Conservation (phyloP, 2,329 filamentous ascomycete species). For the Pseudogymnoascus sp. region DNA sequence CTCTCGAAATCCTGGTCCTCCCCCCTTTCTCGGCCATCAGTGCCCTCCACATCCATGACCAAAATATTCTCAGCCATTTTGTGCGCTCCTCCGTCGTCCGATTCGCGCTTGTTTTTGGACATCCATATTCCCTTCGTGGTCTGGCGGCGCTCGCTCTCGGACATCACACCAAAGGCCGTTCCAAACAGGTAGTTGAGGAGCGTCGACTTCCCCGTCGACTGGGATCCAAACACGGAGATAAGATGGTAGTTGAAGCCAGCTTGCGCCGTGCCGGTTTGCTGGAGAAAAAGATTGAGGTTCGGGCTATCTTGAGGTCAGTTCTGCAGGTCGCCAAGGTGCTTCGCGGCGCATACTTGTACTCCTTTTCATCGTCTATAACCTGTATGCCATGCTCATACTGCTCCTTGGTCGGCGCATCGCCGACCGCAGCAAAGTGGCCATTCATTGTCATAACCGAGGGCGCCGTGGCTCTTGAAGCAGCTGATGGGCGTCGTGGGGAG, state of each 20-base stretch:
- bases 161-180: slow-evolving; percentile 96
- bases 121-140: slow-evolving; percentile 99
- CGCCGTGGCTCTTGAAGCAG: slow-evolving; percentile 26
- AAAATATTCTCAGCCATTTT: slow-evolving; percentile 95
- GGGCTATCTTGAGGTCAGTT: slow-evolving; percentile 42
- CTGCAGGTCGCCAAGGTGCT: slow-evolving; percentile 7
- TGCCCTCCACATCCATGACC: slow-evolving; percentile 98
- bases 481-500: slow-evolving; percentile 21
- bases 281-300: slow-evolving; percentile 74
- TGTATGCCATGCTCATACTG: slow-evolving; percentile 91
- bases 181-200: slow-evolving; percentile 93
- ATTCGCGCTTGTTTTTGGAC: slow-evolving; percentile 79
- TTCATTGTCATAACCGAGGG: slow-evolving; percentile 51
- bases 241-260: slow-evolving; percentile 98
- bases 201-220: slow-evolving; percentile 97
- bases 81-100: slow-evolving; percentile 40
- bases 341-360: slow-evolving; percentile 70
- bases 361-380: slow-evolving; percentile 91
- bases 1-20: slow-evolving; percentile 99
- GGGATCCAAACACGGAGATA: slow-evolving; percentile 96
- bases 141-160: slow-evolving; percentile 85
- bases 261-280: slow-evolving; percentile 69
- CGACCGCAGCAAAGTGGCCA: slow-evolving; percentile 70
- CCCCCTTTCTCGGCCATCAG: slow-evolving; percentile 88
- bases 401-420: slow-evolving; percentile 54